phyloP scores from a whole-genome alignment of 1,139 yeast genomes.

The Nakaseomyces delphensis region DNA sequence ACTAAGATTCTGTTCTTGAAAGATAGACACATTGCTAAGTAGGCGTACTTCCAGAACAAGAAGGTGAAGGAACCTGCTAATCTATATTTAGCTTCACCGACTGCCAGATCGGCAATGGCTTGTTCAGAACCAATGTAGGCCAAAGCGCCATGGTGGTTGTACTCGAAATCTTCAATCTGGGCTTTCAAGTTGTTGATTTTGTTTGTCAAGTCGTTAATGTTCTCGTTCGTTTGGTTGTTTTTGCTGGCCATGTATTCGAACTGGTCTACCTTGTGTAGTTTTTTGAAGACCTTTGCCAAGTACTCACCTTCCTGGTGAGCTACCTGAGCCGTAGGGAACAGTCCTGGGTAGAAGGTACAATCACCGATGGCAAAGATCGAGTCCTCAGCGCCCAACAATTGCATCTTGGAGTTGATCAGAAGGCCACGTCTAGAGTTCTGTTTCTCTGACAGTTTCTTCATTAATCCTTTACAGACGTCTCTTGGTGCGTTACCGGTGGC shows the following conservation, averaged over 20 bases:
- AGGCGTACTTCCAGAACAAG: constrained; percentile 91
- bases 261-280: constrained; percentile 58
- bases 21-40: constrained; percentile 85
- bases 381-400: constrained; percentile 75
- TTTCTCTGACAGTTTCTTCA: constrained; percentile 46
- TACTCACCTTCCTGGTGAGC: constrained; percentile 91
- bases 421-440: constrained; percentile 84
- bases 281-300: constrained; percentile 64
- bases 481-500: constrained; percentile 96
- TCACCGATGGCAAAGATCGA: constrained; percentile 82
- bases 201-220: constrained; percentile 31
- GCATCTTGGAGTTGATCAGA: constrained; percentile 71
- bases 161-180: constrained; percentile 46
- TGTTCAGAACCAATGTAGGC: constrained; percentile 83
- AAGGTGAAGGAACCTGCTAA: constrained; percentile 82
- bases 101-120: constrained; percentile 86
- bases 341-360: constrained; percentile 79
- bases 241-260: constrained; percentile 36
- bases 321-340: constrained; percentile 95
- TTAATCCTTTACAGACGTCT: constrained; percentile 59
- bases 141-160: constrained; percentile 63
- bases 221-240: constrained; percentile 21
- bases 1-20: constrained; percentile 81
- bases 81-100: constrained; percentile 76
- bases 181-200: constrained; percentile 33